Base-by-base conservation (phyloP, 352 stramenopile genomes). In the Phytophthora pistaciae region DNA sequence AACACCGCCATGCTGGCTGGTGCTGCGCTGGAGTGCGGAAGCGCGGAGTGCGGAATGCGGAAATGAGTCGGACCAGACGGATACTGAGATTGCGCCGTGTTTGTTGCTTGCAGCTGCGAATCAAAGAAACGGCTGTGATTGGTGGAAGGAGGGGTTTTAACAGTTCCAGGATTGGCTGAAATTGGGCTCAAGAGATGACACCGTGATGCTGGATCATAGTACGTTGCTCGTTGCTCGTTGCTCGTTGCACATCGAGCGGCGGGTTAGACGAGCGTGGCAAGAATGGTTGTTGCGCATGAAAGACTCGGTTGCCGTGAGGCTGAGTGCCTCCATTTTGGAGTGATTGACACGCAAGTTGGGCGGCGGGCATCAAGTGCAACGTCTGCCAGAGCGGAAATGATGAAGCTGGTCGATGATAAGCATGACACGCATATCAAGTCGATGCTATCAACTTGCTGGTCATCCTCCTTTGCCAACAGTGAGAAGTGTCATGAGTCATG, bases 1-100 rank as follows among this genome's bases (percentile, higher is more conserved):
- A 95, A 25, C 44, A 83, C 83, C 66, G 88, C 75, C 62, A 91
- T 91, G 69, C 77, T 91, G 33, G 18, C 14, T 18, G 18, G 20
- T 29, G 27, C 5, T 52, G 21, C 36, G 20, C n/a, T 7, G n/a
- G 42, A 36, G 53, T n/a, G 18, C 9, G 18, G 36, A 14, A 42
- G 27, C 5, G 38, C 16, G 11, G 38, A 44, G 38, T 44, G 38
- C 25, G 42, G 55, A 38, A 38, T 67, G 65, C 49, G 38, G 49
- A 67, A 67, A 44, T 69, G 64, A 44, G 13, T 44, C 33, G 49
- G 52, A 66, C 56, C 64, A 70, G 64, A 60, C 64, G 48, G 64
- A 70, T 70, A 66, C 62, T 63, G 27, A n/a, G 20, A 44, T 44
- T 44, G 38, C 38, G 38, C 38, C 14, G 38, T 44, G 38, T 44